Evolutionary conservation across 441 rosid genomes (phyloP).

Genomic region (Omphalea diandra): DNA sequence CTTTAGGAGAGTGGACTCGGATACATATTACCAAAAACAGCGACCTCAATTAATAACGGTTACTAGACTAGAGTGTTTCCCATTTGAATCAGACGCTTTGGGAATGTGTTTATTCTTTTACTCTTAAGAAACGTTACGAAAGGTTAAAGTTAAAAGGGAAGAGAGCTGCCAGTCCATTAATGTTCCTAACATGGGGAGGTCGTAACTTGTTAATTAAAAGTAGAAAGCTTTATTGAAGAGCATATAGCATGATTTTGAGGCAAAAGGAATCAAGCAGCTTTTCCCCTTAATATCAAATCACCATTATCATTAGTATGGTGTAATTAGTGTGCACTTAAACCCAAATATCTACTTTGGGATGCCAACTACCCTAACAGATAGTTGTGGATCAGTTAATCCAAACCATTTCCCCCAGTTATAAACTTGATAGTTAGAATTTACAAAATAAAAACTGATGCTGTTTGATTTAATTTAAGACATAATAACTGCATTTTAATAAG

Average conservation of each 20-base stretch:
- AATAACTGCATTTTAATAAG: too few species aligned
- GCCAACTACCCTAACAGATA: background rate
- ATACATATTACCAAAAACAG: too few species aligned
- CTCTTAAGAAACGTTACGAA: too few species aligned
- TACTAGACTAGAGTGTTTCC: too few species aligned
- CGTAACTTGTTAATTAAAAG: conserved; percentile 8
- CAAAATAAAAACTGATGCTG: too few species aligned
- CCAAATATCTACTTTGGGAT: conserved; percentile 17
- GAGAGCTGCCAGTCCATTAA: conserved; percentile 1
- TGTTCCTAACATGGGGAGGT: background rate
- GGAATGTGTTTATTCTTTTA: too few species aligned
- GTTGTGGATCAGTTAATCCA: background rate
- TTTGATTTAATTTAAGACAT: too few species aligned
- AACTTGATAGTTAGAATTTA: too few species aligned
- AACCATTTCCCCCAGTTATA: background rate
- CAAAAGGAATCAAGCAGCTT: conserved; percentile 46
- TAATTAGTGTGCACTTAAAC: conserved; percentile 24
- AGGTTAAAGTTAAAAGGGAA: background rate
- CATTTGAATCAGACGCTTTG: too few species aligned
- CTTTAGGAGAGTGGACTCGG: too few species aligned
- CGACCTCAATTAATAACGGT: background rate
- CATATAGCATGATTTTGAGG: conserved; percentile 37
- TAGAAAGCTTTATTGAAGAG: conserved; percentile 19
- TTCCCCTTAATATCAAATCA: conserved; percentile 13
- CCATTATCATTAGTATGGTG: conserved; percentile 22